A percentile compares a stretch with the other conserved stretches of the same genome.
Evolutionary conservation across 202 grass and related monocot genomes (phyloP).

Genomic region (Cymbopogon flexuosus): DNA sequence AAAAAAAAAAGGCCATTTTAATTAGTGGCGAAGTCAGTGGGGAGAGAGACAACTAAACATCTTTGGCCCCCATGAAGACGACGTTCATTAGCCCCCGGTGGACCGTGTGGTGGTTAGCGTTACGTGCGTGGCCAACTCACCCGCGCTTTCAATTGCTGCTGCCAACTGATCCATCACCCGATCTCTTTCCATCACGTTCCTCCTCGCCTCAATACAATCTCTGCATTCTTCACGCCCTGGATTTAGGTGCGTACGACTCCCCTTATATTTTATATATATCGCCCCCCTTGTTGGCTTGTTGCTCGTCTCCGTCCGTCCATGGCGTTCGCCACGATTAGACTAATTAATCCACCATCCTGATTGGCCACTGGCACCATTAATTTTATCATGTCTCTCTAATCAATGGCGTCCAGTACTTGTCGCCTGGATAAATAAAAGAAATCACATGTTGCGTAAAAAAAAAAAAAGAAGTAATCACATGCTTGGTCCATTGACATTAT

Average conservation of each 20-base stretch:
- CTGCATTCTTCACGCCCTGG: conserved; percentile 25
- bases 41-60: not conserved
- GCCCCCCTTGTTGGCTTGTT: not conserved
- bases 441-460: too few relatives aligned
- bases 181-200: conserved; percentile 16
- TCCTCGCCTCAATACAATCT: not conserved
- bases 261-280: conserved; percentile 10
- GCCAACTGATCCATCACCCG: not conserved
- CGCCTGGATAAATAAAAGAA: not conserved
- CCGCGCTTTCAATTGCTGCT: not conserved
- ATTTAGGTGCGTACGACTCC: not conserved
- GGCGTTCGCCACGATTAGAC: not conserved
- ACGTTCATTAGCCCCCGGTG: not conserved
- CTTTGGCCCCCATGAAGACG: not conserved
- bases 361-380: not conserved
- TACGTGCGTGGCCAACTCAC: conserved; percentile 28
- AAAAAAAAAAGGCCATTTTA: not conserved
- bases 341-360: not conserved
- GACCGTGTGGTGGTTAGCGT: conserved; percentile 30
- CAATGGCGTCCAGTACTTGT: not conserved
- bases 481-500: not conserved
- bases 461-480: not conserved
- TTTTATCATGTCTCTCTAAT: not conserved
- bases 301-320: not conserved
- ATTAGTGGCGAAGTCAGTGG: not conserved